These are phyloP conservation scores for Plasmodium cynomolgi DNA, from an alignment of 169 alveolate genomes.

Conservation along the genomic window DNA sequence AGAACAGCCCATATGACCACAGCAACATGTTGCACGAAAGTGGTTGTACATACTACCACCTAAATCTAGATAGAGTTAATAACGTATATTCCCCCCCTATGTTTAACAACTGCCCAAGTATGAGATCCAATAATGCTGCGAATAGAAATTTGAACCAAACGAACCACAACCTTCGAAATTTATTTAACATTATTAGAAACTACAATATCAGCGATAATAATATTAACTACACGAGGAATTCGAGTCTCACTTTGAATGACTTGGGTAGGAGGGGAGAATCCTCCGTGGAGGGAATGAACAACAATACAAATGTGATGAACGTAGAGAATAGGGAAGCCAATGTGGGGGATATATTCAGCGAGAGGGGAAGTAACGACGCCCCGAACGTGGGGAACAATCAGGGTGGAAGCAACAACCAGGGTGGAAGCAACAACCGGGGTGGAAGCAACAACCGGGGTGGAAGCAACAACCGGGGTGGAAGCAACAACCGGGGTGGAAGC, in stretches of 20 bases:
- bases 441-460: not conserved
- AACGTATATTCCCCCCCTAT: not conserved
- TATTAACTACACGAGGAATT: not conserved
- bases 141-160: slow-evolving; percentile 6
- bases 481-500: not conserved
- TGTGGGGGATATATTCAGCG: not conserved
- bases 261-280: not conserved
- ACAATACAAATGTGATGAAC: not conserved
- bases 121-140: not conserved
- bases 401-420: too few relatives aligned
- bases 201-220: slow-evolving; percentile 53
- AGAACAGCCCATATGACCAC: slow-evolving; percentile 8
- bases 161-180: slow-evolving; percentile 43
- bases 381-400: not conserved
- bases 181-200: slow-evolving; percentile 64
- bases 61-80: slow-evolving; percentile 35
- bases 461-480: too few relatives aligned
- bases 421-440: not conserved
- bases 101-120: slow-evolving; percentile 15
- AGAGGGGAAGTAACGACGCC: not conserved
- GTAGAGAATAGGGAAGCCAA: not conserved
- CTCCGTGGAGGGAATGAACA: not conserved
- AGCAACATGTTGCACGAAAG: not conserved
- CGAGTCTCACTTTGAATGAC: not conserved
- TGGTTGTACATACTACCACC: slow-evolving; percentile 15